Conservation (phyloP, 345 rosid species). For the Cardamine chenopodiifolia region DNA sequence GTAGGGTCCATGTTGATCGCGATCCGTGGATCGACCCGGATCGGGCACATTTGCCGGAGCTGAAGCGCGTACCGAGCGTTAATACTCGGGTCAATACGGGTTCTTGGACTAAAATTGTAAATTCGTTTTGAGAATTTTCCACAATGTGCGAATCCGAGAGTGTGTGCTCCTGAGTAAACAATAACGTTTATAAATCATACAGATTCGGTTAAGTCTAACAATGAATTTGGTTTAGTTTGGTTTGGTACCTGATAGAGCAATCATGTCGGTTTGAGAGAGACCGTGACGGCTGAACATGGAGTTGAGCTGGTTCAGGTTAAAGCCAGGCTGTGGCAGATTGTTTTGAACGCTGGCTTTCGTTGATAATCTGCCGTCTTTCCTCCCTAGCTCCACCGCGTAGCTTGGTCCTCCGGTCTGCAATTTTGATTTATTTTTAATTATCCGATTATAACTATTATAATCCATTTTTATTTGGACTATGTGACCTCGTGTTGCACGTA, state of each 20-base stretch:
- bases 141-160: constrained; percentile 82
- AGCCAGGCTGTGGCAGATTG: constrained; percentile 61
- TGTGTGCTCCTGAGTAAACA: constrained; percentile 62
- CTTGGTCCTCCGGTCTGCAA: constrained; percentile 83
- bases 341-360: constrained; percentile 64
- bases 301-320: constrained; percentile 67
- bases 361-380: constrained; percentile 74
- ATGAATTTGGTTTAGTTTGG: background rate
- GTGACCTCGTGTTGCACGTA: constrained; percentile 5
- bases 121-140: constrained; percentile 62
- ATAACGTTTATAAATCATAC: background rate
- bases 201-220: background rate
- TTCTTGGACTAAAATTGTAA: constrained; percentile 61
- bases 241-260: constrained; percentile 77
- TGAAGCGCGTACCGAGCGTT: constrained; percentile 55
- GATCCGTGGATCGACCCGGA: constrained; percentile 60
- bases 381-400: constrained; percentile 78
- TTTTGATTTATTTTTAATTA: background rate
- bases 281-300: constrained; percentile 60
- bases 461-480: background rate
- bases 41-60: constrained; percentile 71
- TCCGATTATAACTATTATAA: background rate
- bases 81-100: constrained; percentile 63
- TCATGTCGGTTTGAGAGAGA: constrained; percentile 76
- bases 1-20: constrained; percentile 89